A percentile compares a stretch with the other conserved stretches of the same genome.
Evolutionary conservation across 2,329 filamentous ascomycete genomes (phyloP).

Genomic region (Neonectria hederae): DNA sequence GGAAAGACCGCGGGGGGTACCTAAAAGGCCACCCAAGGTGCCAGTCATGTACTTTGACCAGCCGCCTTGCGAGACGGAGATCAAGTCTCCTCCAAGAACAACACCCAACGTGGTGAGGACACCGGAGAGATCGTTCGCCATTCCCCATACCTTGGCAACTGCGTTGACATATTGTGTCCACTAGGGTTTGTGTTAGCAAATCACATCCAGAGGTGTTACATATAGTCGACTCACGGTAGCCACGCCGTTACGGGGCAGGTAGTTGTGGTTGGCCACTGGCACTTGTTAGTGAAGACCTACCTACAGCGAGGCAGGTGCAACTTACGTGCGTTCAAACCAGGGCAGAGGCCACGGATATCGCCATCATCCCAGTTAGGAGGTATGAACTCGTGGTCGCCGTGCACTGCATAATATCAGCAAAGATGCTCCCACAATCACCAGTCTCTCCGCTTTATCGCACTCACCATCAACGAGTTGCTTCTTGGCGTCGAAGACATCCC

Average conservation of each 20-base stretch:
- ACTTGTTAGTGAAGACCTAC: no score
- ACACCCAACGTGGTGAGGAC: constrained; percentile 29
- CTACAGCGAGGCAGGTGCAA: no score
- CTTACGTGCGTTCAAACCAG: constrained; percentile 27
- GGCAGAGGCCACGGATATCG: constrained; percentile 33
- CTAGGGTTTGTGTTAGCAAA: neutral
- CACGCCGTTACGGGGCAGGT: constrained; percentile 38
- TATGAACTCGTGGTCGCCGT: constrained; percentile 28
- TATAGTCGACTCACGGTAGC: constrained; percentile 25
- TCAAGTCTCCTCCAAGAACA: constrained; percentile 53
- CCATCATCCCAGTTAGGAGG: constrained; percentile 27
- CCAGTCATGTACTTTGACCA: constrained; percentile 52
- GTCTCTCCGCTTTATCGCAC: neutral
- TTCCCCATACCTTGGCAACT: constrained; percentile 32
- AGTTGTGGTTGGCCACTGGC: constrained; percentile 30
- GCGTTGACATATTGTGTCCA: constrained; percentile 28
- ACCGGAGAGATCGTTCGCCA: constrained; percentile 24
- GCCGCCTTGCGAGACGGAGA: constrained; percentile 37
- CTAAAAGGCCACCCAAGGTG: constrained; percentile 54
- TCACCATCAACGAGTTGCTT: constrained; percentile 30
- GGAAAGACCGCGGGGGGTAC: constrained; percentile 56
- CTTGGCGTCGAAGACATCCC: constrained; percentile 25
- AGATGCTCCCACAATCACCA: constrained; percentile 4
- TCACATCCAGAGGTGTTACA: neutral
- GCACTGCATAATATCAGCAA: constrained; percentile 15